Evolutionary conservation across 768 basidiomycete species (phyloP), one percentile per base, ranked within the genome.

Genomic region (Termitomyces sp.): DNA sequence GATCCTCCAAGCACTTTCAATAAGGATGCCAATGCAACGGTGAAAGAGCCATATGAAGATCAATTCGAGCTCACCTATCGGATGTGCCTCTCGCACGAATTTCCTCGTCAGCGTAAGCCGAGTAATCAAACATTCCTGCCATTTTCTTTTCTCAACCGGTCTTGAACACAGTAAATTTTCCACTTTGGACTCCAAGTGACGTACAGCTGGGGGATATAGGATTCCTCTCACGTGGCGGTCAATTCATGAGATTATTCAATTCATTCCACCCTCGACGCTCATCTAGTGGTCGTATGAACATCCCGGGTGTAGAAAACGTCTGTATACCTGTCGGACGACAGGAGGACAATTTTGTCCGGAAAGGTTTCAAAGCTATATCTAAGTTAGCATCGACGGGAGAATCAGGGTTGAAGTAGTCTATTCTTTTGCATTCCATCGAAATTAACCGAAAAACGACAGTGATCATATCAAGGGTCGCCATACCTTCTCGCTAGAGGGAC

Each of bases 11-110:
- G 38, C n/a, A 52, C 53, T 26, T 16, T 53, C 18, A 28, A 58
- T 18, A 20, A 58, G 12, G 49, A 55, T 18, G 61, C 36, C 4
- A 44, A 59, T 20, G 47, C 16, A 32, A 56, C 57, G 4, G 35
- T 59, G 36, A 55, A 52, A 20, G 57, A 48, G 4, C 23, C 9
- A 9, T 41, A 51, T n/a, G 54, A 62, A 5, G 44, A 56, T 26
- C 53, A 41, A n/a, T 58, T 59, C 16, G 61, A 53, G 32, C 18
- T 35, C 38, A 59, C 61, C 2, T 62, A 58, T 41, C 16, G 61
- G 6, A 54, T 47, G n/a, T 62, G 61, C 32, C 57, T 62, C n/a
- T 62, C 61, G 16, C 61, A 62, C 44, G 57, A 59, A 48, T 62
- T 58, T 26, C 61, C 61, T 44, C 57, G 54, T 36, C 58, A 58